Evolutionary conservation across 164 flowering plant species (phyloP).

Genomic region (Aristolochia fimbriata): DNA sequence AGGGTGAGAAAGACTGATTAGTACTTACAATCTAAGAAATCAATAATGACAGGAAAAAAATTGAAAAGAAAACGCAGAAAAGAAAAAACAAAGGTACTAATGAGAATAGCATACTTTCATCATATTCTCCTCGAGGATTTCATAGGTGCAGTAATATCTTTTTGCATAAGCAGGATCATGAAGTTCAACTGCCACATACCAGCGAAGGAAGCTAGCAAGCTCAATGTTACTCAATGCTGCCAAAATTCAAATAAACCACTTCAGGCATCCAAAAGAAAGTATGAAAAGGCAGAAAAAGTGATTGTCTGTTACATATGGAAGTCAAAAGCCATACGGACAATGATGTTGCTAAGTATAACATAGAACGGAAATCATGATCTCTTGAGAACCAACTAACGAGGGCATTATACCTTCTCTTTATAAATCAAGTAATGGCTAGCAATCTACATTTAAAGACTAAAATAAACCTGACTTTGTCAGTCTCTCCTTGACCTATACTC

Average conservation of each 20-base stretch:
- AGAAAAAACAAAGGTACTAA: background rate
- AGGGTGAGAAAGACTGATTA: background rate
- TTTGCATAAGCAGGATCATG: conserved; percentile 92
- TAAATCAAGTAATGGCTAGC: too few species aligned
- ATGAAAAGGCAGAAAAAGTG: too few species aligned
- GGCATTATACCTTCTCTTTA: too few species aligned
- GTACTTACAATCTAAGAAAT: background rate
- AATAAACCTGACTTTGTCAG: too few species aligned
- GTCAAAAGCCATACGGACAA: too few species aligned
- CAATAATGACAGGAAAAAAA: background rate
- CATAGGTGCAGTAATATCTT: conserved; percentile 85
- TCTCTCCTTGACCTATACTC: too few species aligned
- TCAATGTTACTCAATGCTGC: conserved; percentile 84
- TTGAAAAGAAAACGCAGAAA: background rate
- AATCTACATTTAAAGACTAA: too few species aligned
- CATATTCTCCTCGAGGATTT: conserved; percentile 85
- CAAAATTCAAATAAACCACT: conserved; percentile 5
- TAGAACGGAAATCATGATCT: too few species aligned
- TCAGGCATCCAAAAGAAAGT: too few species aligned
- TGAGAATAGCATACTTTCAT: conserved; percentile 45
- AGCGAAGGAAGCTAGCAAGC: conserved; percentile 97
- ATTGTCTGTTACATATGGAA: too few species aligned
- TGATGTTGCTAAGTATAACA: too few species aligned
- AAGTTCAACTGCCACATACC: conserved; percentile 98
- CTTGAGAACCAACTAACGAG: too few species aligned